These are phyloP conservation scores for Entoloma clypeatum DNA, from an alignment of 1,284 basidiomycete genomes.

Conservation along the genomic window DNA sequence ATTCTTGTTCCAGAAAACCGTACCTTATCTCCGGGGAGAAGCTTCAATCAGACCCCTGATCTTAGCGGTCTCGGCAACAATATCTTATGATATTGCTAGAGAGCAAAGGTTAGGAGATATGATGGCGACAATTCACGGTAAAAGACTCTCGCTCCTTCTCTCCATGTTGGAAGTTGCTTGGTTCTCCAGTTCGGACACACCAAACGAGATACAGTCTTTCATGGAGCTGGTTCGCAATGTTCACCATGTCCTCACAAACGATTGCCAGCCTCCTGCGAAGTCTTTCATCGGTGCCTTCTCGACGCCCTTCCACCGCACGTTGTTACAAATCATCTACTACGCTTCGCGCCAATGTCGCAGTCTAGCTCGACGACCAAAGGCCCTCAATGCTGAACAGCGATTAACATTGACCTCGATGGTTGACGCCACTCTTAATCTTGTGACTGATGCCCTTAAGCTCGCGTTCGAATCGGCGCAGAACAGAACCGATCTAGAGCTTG, in stretches of 20 bases:
- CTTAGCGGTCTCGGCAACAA: slow-evolving; percentile 56
- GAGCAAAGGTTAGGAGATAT: slow-evolving; percentile 80
- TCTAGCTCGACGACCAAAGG: slow-evolving; percentile 45
- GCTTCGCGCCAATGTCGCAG: slow-evolving; percentile 62
- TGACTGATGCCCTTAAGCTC: slow-evolving; percentile 67
- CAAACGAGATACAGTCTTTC: slow-evolving; percentile 56
- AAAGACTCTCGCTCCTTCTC: slow-evolving; percentile 71
- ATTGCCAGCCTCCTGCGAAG: slow-evolving; percentile 68
- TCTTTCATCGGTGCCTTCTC: slow-evolving; percentile 70
- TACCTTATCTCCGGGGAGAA: slow-evolving; percentile 64
- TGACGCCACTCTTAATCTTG: slow-evolving; percentile 60
- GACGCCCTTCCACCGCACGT: slow-evolving; percentile 73
- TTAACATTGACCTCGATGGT: slow-evolving; percentile 53
- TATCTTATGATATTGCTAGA: slow-evolving; percentile 63
- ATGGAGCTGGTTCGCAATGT: slow-evolving; percentile 59
- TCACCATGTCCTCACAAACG: slow-evolving; percentile 67
- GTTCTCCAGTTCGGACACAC: slow-evolving; percentile 63
- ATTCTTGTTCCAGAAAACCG: slow-evolving; percentile 60
- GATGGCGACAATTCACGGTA: slow-evolving; percentile 79
- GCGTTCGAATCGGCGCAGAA: slow-evolving; percentile 63
- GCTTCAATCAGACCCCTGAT: slow-evolving; percentile 49
- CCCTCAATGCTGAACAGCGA: slow-evolving; percentile 58
- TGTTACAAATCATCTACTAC: slow-evolving; percentile 80
- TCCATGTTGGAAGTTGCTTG: slow-evolving; percentile 75
- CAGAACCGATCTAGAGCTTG: slow-evolving; percentile 58